Base-by-base conservation (phyloP, 495 filamentous ascomycete genomes). In the Filosporella fistucella region DNA sequence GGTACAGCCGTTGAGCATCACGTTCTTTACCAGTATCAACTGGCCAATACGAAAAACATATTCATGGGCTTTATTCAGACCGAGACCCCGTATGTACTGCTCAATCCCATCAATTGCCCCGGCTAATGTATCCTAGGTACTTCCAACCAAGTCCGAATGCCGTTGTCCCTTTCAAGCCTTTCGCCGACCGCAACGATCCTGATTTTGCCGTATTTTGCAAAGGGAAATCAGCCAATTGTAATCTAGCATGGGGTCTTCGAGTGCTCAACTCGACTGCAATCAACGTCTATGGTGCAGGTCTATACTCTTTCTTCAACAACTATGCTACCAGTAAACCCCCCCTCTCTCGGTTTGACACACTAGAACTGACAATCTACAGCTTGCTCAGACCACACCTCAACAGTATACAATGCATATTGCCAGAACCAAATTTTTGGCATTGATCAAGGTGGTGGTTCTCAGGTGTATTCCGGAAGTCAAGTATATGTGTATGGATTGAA, bases 1-100 rank as follows among this genome's bases (percentile, higher is more conserved):
- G 44, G 86, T 37, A 90, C 87, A 0, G 74, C 74, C 0, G 81
- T 81, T 7, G 89, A 95, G 66, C 89, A 95, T 66, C 77, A 82
- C 59, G 68, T 76, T 11, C 72, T 91, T 0, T 90, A 90, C 60
- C 86, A 95, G 60, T 94, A 91, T 71, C 84, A 91, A 47, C 68
- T 91, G 51, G 66, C 70, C 42, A 76, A 74, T 38, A 85, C 86
- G 3, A 68, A 75, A 54, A 81, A 86, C 51, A 71, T 91, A 47
- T 84, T 82, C 59, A 78, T 78, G 57, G 83, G 84, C 14, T 76
- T 83, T 60, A 83, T 91, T 57, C 89, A 95, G 57, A 89, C 88
- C 7, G 89, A 95, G 64, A 88, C 88, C 2, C 84, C 85, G 36
- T 55, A 55, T n/a, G n/a, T n/a, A n/a, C n/a, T n/a, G n/a, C n/a